Evolutionary conservation across 345 rosid species (phyloP).

Genomic region (Populus ilicifolia): DNA sequence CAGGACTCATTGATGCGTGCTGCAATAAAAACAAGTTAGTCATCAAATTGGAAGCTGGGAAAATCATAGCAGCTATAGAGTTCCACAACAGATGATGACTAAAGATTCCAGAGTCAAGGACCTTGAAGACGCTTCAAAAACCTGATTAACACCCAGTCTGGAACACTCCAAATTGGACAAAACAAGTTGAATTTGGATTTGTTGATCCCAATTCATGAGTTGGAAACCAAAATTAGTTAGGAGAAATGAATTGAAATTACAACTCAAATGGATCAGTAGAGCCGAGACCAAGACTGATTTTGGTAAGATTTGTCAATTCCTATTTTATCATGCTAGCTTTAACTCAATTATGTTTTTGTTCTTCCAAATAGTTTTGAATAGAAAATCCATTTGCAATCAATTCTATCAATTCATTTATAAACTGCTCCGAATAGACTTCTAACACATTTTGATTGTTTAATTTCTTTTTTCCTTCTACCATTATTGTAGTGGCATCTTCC

Average conservation of each 20-base stretch:
- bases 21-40: slow-evolving; percentile 26
- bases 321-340: background rate
- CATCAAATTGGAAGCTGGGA: background rate
- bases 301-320: background rate
- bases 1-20: slow-evolving; percentile 66
- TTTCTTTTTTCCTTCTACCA: background rate
- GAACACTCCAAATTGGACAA: background rate
- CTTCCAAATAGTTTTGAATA: background rate
- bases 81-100: background rate
- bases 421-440: background rate
- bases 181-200: background rate
- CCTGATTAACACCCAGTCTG: background rate
- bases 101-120: background rate
- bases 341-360: background rate
- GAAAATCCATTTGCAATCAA: background rate
- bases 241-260: background rate
- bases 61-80: background rate
- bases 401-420: background rate
- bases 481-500: background rate
- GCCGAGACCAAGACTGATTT: background rate
- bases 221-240: background rate
- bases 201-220: background rate
- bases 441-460: background rate
- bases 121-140: background rate
- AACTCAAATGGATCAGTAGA: background rate